Evolutionary conservation across 169 alveolate genomes (phyloP).

Genomic region (Cryptosporidium sp.): DNA sequence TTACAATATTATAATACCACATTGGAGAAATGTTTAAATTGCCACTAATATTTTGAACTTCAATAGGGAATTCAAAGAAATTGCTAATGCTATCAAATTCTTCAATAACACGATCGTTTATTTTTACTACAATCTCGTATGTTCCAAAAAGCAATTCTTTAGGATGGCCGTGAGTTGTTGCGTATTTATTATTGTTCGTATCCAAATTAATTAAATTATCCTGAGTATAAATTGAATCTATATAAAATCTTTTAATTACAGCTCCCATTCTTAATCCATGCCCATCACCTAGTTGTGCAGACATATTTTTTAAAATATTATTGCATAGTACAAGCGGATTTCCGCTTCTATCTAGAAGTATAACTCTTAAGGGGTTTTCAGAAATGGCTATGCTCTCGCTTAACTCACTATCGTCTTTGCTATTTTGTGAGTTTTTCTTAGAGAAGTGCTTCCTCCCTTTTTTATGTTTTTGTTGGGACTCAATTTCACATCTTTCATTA

Average conservation of each 20-base stretch:
- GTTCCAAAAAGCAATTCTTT: constrained; percentile 52
- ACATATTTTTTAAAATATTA: constrained; percentile 42
- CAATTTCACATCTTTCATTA: constrained; percentile 7
- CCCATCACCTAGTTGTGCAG: constrained; percentile 71
- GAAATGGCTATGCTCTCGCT: constrained; percentile 4
- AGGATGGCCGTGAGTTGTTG: constrained; percentile 30
- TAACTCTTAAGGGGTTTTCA: constrained; percentile 47
- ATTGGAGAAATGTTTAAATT: constrained; percentile 33
- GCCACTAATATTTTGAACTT: constrained; percentile 3
- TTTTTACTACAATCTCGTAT: constrained; percentile 62
- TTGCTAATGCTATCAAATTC: constrained; percentile 15
- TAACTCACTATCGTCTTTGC: constrained; percentile 23
- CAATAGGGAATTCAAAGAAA: constrained; percentile 13
- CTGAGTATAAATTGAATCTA: constrained; percentile 48
- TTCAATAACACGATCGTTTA: constrained; percentile 39
- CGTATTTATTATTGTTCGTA: constrained; percentile 2
- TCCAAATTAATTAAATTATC: constrained; percentile 10
- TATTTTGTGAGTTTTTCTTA: constrained; percentile 18
- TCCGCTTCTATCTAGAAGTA: constrained; percentile 49
- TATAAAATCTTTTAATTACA: constrained; percentile 60
- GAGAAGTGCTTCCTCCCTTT: neutral
- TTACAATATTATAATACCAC: constrained; percentile 48
- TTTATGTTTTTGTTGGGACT: constrained; percentile 8
- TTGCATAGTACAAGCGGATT: constrained; percentile 40
- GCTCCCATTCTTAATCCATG: constrained; percentile 54